Evolutionary conservation across 257 asterid genomes (phyloP), one percentile per base, ranked within the genome.

Genomic region (Eucommia ulmoides): DNA sequence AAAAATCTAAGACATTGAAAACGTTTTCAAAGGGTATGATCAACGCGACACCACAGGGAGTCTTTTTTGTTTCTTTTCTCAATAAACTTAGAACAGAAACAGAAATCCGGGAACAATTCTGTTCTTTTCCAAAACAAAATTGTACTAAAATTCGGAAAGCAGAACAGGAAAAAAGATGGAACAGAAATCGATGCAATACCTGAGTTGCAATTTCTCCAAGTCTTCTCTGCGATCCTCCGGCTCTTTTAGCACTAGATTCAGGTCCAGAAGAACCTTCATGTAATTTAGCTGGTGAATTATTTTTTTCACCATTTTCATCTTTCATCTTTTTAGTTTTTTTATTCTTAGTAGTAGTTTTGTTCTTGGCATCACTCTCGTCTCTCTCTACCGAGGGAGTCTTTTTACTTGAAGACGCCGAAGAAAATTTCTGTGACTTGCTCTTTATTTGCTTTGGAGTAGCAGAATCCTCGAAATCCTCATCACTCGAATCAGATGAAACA

Each of bases 401-500:
- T 16, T 16, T 38, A 49, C 54, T 18, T 22, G 66, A 45, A 45
- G 80, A 61, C 24, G 49, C 33, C 44, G 10, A 46, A 67, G 53
- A 66, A 59, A 68, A 53, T 61, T 68, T 80, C 53, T 67, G 67
- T 24, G 52, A 22, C 53, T 49, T 45, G 29, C 33, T 65, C 59
- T 60, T 79, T 59, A 69, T 71, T 60, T 70, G 76, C 83, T 79
- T 86, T 49, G 41, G 59, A 59, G 59, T 48, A 20, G 65, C 50
- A 53, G 66, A 41, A 70, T 70, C 86, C 49, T 66, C 78, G 70
- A 59, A 91, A 65, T 83, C 99, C 68, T 86, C 96, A 41, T 86
- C 96, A 23, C 95, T 83, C 53, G 99, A 86, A 65, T 83, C 97
- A 49, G 97, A 79, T 63, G 84, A 67, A 44, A 54, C 65, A 64